These are phyloP conservation scores for Fraxinus latifolia DNA, from an alignment of 305 asterid genomes.

Conservation along the genomic window DNA sequence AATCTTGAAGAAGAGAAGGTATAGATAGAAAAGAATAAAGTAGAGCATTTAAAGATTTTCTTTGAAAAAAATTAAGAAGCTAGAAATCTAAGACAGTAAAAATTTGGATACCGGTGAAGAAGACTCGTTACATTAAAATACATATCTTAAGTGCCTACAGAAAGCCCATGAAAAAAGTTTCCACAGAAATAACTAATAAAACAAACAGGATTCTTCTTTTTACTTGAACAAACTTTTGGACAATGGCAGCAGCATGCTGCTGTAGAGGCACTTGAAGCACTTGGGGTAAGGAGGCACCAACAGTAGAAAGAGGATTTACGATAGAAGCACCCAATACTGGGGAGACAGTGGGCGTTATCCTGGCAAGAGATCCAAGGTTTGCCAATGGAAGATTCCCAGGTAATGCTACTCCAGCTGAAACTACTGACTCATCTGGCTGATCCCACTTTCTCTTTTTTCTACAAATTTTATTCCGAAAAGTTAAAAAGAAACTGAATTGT, in stretches of 20 bases:
- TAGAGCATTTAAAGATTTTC: not conserved
- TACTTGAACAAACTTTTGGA: conserved; percentile 70
- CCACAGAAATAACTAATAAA: not conserved
- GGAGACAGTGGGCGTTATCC: conserved; percentile 43
- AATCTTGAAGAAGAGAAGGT: not conserved
- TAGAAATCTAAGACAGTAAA: not conserved
- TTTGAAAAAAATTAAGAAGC: not conserved
- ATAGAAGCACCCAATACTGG: conserved; percentile 43
- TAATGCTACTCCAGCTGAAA: conserved; percentile 52
- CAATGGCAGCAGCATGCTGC: conserved; percentile 66
- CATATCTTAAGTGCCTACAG: not conserved
- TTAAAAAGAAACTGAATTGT: not conserved
- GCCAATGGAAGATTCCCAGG: conserved; percentile 56
- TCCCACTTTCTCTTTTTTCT: conserved; percentile 97
- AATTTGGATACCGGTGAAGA: not conserved
- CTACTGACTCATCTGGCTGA: conserved; percentile 76
- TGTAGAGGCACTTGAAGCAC: conserved; percentile 51
- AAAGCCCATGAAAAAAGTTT: conserved; percentile 4
- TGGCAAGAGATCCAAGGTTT: conserved; percentile 49
- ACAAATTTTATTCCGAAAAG: conserved; percentile 17
- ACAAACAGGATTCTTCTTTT: conserved; percentile 14
- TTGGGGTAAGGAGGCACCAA: conserved; percentile 34
- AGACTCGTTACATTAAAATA: not conserved
- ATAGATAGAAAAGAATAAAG: not conserved
- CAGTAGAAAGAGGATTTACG: conserved; percentile 43